A percentile compares a stretch with the other conserved stretches of the same genome.
Evolutionary conservation across 2,329 filamentous ascomycete genomes (phyloP).

Genomic region (Celoporthe dispersa): DNA sequence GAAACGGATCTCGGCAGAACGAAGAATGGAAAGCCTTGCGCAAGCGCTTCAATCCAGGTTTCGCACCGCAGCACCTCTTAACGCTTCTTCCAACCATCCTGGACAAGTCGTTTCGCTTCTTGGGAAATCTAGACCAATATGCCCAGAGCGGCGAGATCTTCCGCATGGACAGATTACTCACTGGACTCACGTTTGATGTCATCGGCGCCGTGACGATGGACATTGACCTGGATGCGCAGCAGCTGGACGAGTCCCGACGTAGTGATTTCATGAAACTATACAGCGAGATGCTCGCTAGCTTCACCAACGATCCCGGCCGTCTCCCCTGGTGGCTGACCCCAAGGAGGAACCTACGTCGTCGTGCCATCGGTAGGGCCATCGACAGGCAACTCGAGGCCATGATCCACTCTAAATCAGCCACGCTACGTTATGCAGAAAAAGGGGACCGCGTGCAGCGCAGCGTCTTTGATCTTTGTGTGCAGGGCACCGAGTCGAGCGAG

Average conservation of each 20-base stretch:
- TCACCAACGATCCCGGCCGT: conserved; percentile 27
- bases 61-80: conserved; percentile 44
- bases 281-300: conserved; percentile 31
- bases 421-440: conserved; percentile 29
- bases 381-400: conserved; percentile 32
- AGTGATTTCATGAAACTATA: conserved; percentile 6
- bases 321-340: conserved; percentile 33
- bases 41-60: conserved; percentile 44
- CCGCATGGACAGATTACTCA: conserved; percentile 36
- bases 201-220: conserved; percentile 32
- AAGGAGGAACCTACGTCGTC: conserved; percentile 21
- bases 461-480: conserved; percentile 40
- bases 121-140: conserved; percentile 38
- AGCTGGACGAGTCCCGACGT: background rate
- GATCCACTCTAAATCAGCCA: conserved; percentile 38
- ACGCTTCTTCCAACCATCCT: conserved; percentile 42
- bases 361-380: conserved; percentile 21
- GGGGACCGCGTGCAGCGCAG: conserved; percentile 32
- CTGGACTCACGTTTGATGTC: conserved; percentile 45
- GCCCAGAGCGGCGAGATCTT: conserved; percentile 37
- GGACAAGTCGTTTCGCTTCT: conserved; percentile 40
- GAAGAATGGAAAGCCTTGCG: conserved; percentile 41
- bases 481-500: conserved; percentile 31
- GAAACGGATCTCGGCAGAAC: conserved; percentile 28
- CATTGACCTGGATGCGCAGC: conserved; percentile 1